phyloP scores from a whole-genome alignment of 176 grass and related monocot genomes.

The Lolium rigidum region DNA sequence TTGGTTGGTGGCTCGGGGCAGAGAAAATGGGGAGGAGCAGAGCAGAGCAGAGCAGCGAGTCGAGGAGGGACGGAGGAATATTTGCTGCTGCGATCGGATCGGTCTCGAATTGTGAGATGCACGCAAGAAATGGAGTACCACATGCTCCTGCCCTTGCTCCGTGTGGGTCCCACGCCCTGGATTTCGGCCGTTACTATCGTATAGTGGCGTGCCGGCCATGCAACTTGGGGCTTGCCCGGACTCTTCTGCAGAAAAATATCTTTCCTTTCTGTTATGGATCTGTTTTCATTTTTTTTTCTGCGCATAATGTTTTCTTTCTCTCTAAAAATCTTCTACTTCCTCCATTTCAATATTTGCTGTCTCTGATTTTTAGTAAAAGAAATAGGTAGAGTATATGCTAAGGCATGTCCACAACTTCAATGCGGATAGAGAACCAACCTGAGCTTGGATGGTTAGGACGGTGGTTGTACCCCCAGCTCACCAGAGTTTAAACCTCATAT shows the following conservation, averaged over 20 bases:
- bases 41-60: not conserved
- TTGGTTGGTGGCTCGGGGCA: not conserved
- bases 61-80: not conserved
- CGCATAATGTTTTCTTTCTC: no score
- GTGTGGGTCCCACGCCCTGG: not conserved
- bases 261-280: no score
- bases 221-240: not conserved
- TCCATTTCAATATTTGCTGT: no score
- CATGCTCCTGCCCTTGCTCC: not conserved
- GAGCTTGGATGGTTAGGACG: no score
- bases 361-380: no score
- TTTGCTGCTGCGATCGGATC: constrained; percentile 7
- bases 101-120: not conserved
- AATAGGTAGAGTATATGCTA: no score
- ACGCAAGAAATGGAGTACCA: not conserved
- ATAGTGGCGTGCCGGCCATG: constrained; percentile 5
- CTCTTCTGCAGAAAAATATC: not conserved
- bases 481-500: no score
- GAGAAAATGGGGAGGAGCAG: constrained; percentile 25
- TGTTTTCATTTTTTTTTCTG: no score
- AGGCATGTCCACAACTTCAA: no score
- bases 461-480: no score
- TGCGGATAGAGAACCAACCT: no score
- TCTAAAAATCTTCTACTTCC: no score
- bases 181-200: constrained; percentile 10